Evolutionary conservation across 495 filamentous ascomycete genomes (phyloP), one percentile per base, ranked within the genome.

Genomic region (Talaromyces trachyspermus): DNA sequence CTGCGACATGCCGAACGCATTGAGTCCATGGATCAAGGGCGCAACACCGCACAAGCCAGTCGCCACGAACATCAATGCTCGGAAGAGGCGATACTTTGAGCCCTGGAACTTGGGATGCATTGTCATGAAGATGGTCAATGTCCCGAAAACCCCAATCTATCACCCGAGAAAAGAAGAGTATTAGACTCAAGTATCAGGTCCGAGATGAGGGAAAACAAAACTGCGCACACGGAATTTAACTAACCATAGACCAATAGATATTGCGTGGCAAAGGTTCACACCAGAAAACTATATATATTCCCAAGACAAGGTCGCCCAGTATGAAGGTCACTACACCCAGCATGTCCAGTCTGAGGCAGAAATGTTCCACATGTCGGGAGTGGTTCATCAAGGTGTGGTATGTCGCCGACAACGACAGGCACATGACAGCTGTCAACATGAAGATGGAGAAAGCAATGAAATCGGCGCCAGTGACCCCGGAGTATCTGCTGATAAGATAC

Each of bases 31-130:
- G 5, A 67, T 56, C 1, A 75, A 59, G 1, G 72, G 71, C 20
- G 61, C 69, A 42, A 76, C 55, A 2, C 67, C 72, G 3, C 71
- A 73, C 14, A 75, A 39, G 1, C 66, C 73, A 3, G 71, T 76
- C 12, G 51, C 59, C 12, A 78, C 59, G 37, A 78, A 74, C 10
- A 63, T 64, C 6, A 61, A 48, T 8, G 62, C 54, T 15, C 71
- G 73, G 23, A 73, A 60, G 1, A 58, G 50, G 5, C 74, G 61
- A 57, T 55, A 76, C 14, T 50, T 49, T 6, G 39, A 61, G 19
- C 70, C 70, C 43, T 74, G 72, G 25, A 75, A 66, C 14, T 51
- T 54, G 4, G 72, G 71, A 51, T 66, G 49, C 25, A 62, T 32
- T 19, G 29, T 48, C 47, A 75, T 61, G 29, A 56, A 74, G 14